Percentiles rank a stretch among this genome's conserved stretches.
Evolutionary conservation across 129 eudicot species (phyloP).

Genomic region (Tanacetum coccineum): DNA sequence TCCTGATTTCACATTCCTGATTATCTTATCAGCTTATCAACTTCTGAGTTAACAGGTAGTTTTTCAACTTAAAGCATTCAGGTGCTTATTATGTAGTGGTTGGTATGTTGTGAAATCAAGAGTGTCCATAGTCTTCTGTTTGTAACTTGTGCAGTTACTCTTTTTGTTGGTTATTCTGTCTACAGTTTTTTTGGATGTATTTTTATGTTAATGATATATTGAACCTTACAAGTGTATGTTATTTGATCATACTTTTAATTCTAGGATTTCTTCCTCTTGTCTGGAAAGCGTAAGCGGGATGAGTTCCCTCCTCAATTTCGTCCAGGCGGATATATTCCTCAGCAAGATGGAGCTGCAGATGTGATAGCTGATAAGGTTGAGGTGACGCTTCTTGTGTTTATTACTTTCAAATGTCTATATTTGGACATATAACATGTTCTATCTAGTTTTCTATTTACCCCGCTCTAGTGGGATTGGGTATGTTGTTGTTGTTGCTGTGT

Average conservation of each 20-base stretch:
- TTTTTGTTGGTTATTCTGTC: constrained; percentile 4
- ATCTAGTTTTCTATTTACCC: not conserved
- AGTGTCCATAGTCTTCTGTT: too few relatives aligned
- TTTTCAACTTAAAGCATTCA: too few relatives aligned
- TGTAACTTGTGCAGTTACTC: not conserved
- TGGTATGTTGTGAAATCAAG: too few relatives aligned
- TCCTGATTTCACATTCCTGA: too few relatives aligned
- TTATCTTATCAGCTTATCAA: too few relatives aligned
- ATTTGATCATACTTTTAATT: constrained; percentile 13
- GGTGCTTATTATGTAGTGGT: too few relatives aligned
- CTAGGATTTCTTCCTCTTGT: constrained; percentile 37
- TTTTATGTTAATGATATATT: constrained; percentile 3
- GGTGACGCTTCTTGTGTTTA: constrained; percentile 21
- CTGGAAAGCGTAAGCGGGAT: constrained; percentile 77
- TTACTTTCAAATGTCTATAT: not conserved
- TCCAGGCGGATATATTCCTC: constrained; percentile 73
- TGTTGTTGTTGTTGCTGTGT: too few relatives aligned
- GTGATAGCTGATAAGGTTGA: constrained; percentile 26
- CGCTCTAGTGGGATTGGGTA: too few relatives aligned
- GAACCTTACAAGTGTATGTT: constrained; percentile 12
- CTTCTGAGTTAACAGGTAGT: too few relatives aligned
- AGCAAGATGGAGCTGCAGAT: constrained; percentile 83
- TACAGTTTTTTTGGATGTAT: not conserved
- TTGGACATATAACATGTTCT: constrained; percentile 3
- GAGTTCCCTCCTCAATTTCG: constrained; percentile 59